Evolutionary conservation across 75 land plant species (phyloP).

Genomic region (Ceratopteris richardii): DNA sequence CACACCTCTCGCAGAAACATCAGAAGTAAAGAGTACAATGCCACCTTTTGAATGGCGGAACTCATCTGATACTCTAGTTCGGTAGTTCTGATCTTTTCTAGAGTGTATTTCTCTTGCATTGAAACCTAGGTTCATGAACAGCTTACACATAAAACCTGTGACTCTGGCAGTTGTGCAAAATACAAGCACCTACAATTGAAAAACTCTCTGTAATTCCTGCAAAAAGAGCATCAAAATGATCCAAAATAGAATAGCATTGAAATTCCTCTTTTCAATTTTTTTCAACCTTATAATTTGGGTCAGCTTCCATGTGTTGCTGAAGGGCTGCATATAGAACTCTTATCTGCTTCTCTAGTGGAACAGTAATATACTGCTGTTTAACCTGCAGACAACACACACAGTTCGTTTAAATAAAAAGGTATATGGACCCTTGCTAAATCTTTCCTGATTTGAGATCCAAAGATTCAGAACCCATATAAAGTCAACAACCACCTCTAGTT

Average conservation of each 20-base stretch:
- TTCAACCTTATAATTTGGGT: constrained; percentile 82
- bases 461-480: too few species aligned
- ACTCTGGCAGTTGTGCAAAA: constrained; percentile 97
- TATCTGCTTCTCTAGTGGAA: constrained; percentile 3
- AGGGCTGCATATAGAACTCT: constrained; percentile 55
- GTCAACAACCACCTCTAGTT: too few species aligned
- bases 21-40: constrained; percentile 86
- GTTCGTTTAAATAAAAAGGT: too few species aligned
- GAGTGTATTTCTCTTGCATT: constrained; percentile 98
- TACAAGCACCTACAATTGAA: constrained; percentile 63
- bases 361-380: constrained; percentile 21
- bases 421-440: too few species aligned
- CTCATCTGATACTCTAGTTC: constrained; percentile 86
- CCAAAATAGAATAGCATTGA: not conserved
- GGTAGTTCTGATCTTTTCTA: constrained; percentile 72
- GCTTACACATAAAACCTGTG: constrained; percentile 62
- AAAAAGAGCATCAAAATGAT: not conserved
- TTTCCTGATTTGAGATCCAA: too few species aligned
- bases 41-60: constrained; percentile 89
- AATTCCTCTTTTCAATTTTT: too few species aligned
- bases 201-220: not conserved
- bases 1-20: constrained; percentile 99
- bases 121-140: constrained; percentile 67
- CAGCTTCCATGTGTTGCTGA: constrained; percentile 62
- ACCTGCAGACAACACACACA: constrained; percentile 9